Evolutionary conservation across 2,329 filamentous ascomycete genomes (phyloP).

Genomic region (Ophiostoma sp.): DNA sequence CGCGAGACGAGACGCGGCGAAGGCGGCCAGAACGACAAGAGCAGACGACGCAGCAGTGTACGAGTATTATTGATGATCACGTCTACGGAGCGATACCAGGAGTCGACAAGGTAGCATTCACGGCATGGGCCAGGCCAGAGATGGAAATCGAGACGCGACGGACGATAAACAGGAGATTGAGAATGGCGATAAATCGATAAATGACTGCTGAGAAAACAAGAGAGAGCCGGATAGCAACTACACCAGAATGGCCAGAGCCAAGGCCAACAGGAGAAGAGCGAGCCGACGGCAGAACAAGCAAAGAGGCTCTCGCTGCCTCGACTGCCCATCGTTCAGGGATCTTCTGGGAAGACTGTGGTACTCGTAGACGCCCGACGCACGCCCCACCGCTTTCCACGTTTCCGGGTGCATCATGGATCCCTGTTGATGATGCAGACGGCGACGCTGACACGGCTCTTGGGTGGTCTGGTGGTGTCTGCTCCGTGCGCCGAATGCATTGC

Average conservation of each 20-base stretch:
- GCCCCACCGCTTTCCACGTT: conserved; percentile 5
- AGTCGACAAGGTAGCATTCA: neutral
- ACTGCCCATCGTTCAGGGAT: neutral
- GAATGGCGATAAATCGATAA: too few species aligned
- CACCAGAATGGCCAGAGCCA: too few species aligned
- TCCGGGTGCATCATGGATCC: conserved; percentile 2
- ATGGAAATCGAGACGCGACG: neutral
- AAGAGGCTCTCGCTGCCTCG: too few species aligned
- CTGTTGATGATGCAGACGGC: neutral
- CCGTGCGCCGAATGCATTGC: neutral
- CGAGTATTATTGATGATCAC: neutral
- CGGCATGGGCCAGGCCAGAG: neutral
- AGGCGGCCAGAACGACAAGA: too few species aligned
- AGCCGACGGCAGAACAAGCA: too few species aligned
- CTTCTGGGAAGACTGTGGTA: neutral
- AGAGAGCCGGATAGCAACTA: too few species aligned
- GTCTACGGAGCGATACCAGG: neutral
- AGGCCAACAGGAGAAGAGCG: too few species aligned
- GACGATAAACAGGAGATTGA: too few species aligned
- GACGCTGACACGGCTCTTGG: neutral
- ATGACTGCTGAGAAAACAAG: too few species aligned
- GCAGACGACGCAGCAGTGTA: too few species aligned
- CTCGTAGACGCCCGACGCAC: neutral
- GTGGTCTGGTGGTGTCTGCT: too few species aligned
- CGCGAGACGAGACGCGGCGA: neutral